A percentile compares a stretch with the other conserved stretches of the same genome.
These are phyloP conservation scores for Cladosporium velox DNA, from an alignment of 2,329 filamentous ascomycete genomes.

Conservation along the genomic window DNA sequence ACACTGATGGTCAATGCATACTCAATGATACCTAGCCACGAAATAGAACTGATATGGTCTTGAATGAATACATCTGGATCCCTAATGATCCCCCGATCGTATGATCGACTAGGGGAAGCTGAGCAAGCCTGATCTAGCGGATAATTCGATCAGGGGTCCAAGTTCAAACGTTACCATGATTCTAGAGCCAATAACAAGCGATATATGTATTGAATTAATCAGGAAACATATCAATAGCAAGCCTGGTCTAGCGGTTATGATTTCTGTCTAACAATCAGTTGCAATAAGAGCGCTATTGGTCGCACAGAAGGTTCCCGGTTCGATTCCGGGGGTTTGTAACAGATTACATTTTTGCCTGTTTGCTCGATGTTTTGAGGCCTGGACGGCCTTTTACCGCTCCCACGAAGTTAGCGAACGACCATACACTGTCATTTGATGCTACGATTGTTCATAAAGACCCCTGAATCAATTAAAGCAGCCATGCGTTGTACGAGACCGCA, in stretches of 20 bases:
- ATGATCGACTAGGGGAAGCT: not conserved
- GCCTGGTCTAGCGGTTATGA: conserved; percentile 12
- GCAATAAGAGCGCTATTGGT: not conserved
- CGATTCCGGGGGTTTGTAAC: conserved; percentile 13
- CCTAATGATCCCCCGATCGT: not conserved
- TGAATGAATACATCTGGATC: not conserved
- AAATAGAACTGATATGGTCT: not conserved
- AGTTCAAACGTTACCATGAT: not conserved
- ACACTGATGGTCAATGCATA: not conserved
- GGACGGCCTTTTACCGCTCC: not conserved
- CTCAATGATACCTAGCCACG: not conserved
- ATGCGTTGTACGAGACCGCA: not conserved
- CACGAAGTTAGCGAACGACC: not conserved
- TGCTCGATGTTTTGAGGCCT: not conserved
- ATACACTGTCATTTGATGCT: not conserved
- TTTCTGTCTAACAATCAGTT: conserved; percentile 10
- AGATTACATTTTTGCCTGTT: not conserved
- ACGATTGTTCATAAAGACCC: not conserved
- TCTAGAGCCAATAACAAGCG: too few species aligned
- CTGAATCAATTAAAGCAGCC: not conserved
- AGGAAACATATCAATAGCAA: not conserved
- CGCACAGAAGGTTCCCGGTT: conserved; percentile 10
- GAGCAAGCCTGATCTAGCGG: not conserved
- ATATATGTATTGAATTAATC: not conserved
- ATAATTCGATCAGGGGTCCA: not conserved